phyloP scores from a whole-genome alignment of 2,329 filamentous ascomycete genomes.

The Curvularia lunata region DNA sequence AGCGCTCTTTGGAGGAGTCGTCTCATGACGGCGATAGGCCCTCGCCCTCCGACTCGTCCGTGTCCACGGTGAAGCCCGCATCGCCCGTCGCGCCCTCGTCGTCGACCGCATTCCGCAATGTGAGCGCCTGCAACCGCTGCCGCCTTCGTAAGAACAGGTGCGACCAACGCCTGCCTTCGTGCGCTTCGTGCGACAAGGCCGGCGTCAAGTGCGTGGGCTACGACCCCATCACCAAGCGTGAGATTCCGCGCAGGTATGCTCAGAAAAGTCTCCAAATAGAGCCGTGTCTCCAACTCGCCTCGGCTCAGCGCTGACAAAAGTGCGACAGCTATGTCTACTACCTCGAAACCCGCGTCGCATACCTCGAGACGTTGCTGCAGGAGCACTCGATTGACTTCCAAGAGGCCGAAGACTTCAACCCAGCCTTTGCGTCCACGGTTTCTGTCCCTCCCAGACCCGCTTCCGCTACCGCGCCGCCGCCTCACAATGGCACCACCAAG shows the following conservation, averaged over 20 bases:
- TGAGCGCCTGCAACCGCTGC: constrained; percentile 89
- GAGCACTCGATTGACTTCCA: constrained; percentile 75
- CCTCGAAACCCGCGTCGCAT: constrained; percentile 82
- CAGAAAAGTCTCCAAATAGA: not conserved
- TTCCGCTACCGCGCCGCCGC: constrained; percentile 20
- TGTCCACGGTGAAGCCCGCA: constrained; percentile 35
- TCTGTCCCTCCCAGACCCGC: constrained; percentile 16
- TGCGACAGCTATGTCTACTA: constrained; percentile 83
- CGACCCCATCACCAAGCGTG: constrained; percentile 93
- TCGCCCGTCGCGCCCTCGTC: constrained; percentile 41
- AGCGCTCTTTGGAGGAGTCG: constrained; percentile 49
- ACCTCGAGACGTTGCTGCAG: constrained; percentile 78
- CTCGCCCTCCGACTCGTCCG: constrained; percentile 37
- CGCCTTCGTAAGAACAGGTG: constrained; percentile 91
- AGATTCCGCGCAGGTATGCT: constrained; percentile 76
- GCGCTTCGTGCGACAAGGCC: constrained; percentile 92
- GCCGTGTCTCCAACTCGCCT: constrained; percentile 6
- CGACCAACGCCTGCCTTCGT: constrained; percentile 90
- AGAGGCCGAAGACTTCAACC: constrained; percentile 68
- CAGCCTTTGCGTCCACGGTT: constrained; percentile 49
- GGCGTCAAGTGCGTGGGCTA: constrained; percentile 90
- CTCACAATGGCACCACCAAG: constrained; percentile 32
- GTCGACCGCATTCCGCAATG: constrained; percentile 57
- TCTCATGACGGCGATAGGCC: constrained; percentile 42
- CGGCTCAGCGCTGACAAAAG: constrained; percentile 15